Evolutionary conservation across 2,329 filamentous ascomycete genomes (phyloP).

Genomic region (Didymella pinodella): DNA sequence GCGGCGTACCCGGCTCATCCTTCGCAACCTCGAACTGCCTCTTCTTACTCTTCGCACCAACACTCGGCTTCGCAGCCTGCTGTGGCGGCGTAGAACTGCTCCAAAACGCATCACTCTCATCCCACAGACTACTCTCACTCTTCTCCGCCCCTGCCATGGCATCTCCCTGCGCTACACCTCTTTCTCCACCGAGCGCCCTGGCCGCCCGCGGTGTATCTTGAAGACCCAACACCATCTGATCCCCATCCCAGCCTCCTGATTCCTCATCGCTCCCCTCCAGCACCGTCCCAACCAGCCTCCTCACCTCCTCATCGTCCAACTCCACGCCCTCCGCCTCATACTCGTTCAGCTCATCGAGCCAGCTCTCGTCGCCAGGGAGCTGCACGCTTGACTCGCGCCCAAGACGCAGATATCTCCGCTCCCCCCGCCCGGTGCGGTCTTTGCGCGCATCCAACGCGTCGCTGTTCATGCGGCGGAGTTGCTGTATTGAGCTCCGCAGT

Average conservation of each 20-base stretch:
- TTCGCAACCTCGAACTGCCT: conserved; percentile 4
- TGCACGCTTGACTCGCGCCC: conserved; percentile 49
- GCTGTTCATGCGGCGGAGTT: conserved; percentile 55
- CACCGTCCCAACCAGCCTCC: conserved; percentile 31
- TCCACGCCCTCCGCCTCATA: conserved; percentile 26
- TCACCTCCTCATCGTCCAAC: conserved; percentile 32
- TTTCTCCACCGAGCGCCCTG: not conserved
- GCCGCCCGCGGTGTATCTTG: conserved; percentile 14
- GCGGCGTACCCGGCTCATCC: not conserved
- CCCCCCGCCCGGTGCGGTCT: conserved; percentile 36
- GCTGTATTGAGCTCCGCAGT: conserved; percentile 51
- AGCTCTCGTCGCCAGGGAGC: conserved; percentile 42
- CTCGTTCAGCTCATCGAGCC: conserved; percentile 35
- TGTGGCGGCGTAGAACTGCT: conserved; percentile 5
- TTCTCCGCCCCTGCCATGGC: not conserved
- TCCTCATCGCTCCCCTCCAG: conserved; percentile 36
- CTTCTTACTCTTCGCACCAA: not conserved
- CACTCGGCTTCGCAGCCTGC: not conserved
- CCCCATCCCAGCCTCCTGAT: conserved; percentile 22
- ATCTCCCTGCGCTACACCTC: not conserved
- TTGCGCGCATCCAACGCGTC: conserved; percentile 40
- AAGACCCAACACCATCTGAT: conserved; percentile 4
- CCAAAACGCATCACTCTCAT: conserved; percentile 22
- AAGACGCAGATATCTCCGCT: conserved; percentile 51
- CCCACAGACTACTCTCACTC: conserved; percentile 11